Conservation (phyloP, 352 stramenopile species). For the Aphanomyces invadans region DNA sequence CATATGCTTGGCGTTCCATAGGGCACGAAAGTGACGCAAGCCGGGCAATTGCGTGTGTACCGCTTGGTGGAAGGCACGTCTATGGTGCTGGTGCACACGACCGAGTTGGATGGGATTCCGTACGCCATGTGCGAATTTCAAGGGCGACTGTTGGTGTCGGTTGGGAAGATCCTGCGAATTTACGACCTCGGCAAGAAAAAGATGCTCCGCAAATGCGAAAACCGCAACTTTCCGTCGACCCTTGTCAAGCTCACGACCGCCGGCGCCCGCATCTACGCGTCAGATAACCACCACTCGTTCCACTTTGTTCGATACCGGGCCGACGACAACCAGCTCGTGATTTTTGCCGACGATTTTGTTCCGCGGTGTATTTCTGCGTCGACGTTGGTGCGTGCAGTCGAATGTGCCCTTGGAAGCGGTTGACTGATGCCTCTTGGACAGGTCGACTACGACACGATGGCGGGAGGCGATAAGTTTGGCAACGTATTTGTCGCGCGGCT, state of each 20-base stretch:
- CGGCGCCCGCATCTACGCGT: conserved; percentile 94
- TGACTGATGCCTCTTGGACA: conserved; percentile 26
- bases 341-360: conserved; percentile 95
- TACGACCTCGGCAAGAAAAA: conserved; percentile 99
- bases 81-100: conserved; percentile 95
- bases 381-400: conserved; percentile 37
- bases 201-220: conserved; percentile 98
- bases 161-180: conserved; percentile 93
- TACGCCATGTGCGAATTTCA: conserved; percentile 97
- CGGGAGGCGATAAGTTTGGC: conserved; percentile 98
- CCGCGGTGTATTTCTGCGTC: conserved; percentile 76
- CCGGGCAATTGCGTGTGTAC: conserved; percentile 88
- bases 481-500: conserved; percentile 96
- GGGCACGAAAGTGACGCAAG: conserved; percentile 25
- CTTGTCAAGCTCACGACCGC: conserved; percentile 91
- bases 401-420: conserved; percentile 42
- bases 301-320: conserved; percentile 97
- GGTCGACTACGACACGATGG: conserved; percentile 98
- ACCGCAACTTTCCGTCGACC: conserved; percentile 88
- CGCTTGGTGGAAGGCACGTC: conserved; percentile 87
- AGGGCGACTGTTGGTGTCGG: conserved; percentile 93
- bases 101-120: conserved; percentile 94
- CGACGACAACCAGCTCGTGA: conserved; percentile 91
- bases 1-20: not conserved
- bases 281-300: conserved; percentile 94